Base-by-base conservation (phyloP, 306 rosid species). In the Ceratonia siliqua region DNA sequence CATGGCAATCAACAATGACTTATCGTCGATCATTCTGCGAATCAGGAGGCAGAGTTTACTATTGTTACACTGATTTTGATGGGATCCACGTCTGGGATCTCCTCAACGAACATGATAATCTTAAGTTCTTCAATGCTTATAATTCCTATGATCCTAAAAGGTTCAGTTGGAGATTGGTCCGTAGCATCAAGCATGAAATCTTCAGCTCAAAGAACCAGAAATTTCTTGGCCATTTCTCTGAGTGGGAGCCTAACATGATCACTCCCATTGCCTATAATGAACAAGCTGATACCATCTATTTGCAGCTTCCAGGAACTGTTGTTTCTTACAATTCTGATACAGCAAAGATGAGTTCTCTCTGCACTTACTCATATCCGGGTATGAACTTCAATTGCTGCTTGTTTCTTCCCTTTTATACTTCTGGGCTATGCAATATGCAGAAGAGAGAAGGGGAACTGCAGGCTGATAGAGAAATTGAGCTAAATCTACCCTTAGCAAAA, bases 221-320 rank as follows among this genome's bases (percentile, higher is more conserved):
- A 10, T 52, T 62, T 27, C 28, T 5, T 62, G 65, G 46, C 33
- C 25, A 8, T 3, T 58, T 66, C 13, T 36, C 0, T 52, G 65
- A 45, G 0, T 82, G 78, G 80, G 86, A 82, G 22, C 83, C 83
- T 72, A 38, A 49, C 53, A 66, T 64, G 70, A 28, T 82, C 36
- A 11, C 78, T 9, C 86, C 86, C 0, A 43, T 82, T 43, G 80
- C 74, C 15, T 78, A 73, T 15, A 27, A 5, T 53, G 70, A 74
- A 59, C 18, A 68, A 42, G 39, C 69, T 25, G 53, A 68, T 3
- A 78, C 15, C 71, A 54, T 78, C 27, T 78, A 68, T 38, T 74
- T 82, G 81, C 83, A 62, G 61, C 33, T 82, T 74, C 83, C 86
- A 52, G 80, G 83, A 45, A 52, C 12, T 68, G 74, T 82, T 74